Base-by-base conservation (phyloP, 306 rosid genomes). In the Urtica urens region DNA sequence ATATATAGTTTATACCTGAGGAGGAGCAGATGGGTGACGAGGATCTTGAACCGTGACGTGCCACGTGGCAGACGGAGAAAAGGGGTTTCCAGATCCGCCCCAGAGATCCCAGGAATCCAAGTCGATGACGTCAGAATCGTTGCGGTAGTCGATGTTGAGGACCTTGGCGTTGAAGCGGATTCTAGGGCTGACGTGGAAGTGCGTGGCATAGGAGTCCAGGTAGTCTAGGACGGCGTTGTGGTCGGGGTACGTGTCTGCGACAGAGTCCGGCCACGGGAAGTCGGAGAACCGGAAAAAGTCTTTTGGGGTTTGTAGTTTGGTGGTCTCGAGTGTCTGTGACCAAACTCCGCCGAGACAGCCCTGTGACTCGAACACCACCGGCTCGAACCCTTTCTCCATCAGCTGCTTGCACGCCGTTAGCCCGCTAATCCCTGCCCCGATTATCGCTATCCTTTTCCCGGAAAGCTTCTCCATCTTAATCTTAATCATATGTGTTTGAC, bases 351-450 rank as follows among this genome's bases (percentile, higher is more conserved):
- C 63, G 5, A 55, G 31, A 23, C 9, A 24, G 38, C 38, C 13
- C 15, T 39, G 35, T 1, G 69, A 37, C 13, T 64, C 69, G 14
- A 64, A 55, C 17, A 64, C 63, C 2, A 48, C 14, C 0, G 63
- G 69, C 21, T 25, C 24, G 2, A 63, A 38, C 10, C 63, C 69
- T 28, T 63, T 55, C 23, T 57, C 60, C 41, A 33, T 5, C 18
- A 27, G 7, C 22, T 47, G 59, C 40, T 55, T 64, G 57, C 69
- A 55, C 7, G 69, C 69, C 11, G 51, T 23, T 6, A 64, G 29
- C 3, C 69, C 69, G 52, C 69, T 55, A 24, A 64, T 20, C 48
- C 63, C 69, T 1, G 63, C 62, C 0, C 69, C 69, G 27, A 64
- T 42, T 0, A 64, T 55, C 10, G 52, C 69, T 3, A 55, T 51